Conservation (phyloP, 345 rosid species). For the Dimocarpus longan region DNA sequence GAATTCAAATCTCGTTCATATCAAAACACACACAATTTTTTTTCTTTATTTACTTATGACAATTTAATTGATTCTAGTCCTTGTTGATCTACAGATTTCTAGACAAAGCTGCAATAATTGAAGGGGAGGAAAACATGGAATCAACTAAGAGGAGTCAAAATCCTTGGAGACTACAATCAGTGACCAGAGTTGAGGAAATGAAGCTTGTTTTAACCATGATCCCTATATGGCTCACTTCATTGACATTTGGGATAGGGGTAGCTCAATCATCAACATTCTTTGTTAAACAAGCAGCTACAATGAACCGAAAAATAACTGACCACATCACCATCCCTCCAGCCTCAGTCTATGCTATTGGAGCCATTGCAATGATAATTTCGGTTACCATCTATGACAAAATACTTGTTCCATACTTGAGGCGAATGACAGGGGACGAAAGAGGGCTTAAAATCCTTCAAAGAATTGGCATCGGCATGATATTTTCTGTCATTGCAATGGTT, state of each 20-base stretch:
- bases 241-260: conserved; percentile 18
- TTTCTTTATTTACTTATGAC: neutral
- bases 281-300: conserved; percentile 38
- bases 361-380: conserved; percentile 45
- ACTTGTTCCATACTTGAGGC: conserved; percentile 42
- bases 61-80: neutral
- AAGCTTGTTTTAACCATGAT: conserved; percentile 38
- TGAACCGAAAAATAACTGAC: conserved; percentile 46
- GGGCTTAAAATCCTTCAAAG: conserved; percentile 55
- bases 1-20: too few species aligned
- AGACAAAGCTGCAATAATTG: conserved; percentile 36
- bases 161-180: conserved; percentile 32
- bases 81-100: conserved; percentile 26
- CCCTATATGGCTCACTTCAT: conserved; percentile 37
- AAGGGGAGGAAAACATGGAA: neutral
- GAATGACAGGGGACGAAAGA: conserved; percentile 42
- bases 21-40: too few species aligned
- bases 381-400: conserved; percentile 50
- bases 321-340: conserved; percentile 50
- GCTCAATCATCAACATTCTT: conserved; percentile 36
- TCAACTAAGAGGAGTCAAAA: neutral
- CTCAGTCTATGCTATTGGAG: conserved; percentile 35
- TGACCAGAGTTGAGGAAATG: conserved; percentile 45
- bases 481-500: conserved; percentile 39
- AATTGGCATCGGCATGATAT: conserved; percentile 51